Base-by-base conservation (phyloP, 768 basidiomycete genomes). In the Mycena leptocephala region DNA sequence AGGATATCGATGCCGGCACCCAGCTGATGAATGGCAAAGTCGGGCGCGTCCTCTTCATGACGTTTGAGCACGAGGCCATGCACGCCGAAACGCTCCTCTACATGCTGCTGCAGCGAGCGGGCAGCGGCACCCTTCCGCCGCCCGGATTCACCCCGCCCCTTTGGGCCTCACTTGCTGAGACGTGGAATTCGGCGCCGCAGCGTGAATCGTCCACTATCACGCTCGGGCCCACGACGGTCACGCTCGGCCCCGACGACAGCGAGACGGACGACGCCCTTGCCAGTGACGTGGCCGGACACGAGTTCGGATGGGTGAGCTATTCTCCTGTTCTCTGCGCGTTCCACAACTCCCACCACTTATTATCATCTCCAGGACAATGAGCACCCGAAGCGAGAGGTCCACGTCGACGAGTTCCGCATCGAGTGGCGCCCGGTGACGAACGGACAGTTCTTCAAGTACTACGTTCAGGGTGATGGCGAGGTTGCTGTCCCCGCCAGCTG, bases 31-130 rank as follows among this genome's bases (percentile, higher is more conserved):
- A 92, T 3, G 90, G 94, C 64, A 93, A 90, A 81, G 84, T 94
- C 9, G 95, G 90, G 5, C 89, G 97, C 58, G 95, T 97, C 4
- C 86, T 99, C 20, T 96, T 94, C 86, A 97, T 99, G 94, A 95
- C 95, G 0, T 92, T 91, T 68, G 97, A 98, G 84, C 97, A 99
- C 79, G 97, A 99, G 82, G 95, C 91, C 6, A 87, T 96, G 83
- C 98, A 99, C 81, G 88, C 90, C 3, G 98, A 99, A 89, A 99
- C 98, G 0, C 87, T 99, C 30, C 87, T 99, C 4, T 99, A 99
- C 84, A 99, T 99, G 96, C 92, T 98, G 14, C 82, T 97, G 5
- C 98, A 97, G 82, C 90, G 92, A 58, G 92, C 94, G 22, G 95
- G 94, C 46, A 91, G 87, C 0, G 94, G 95, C 4, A 96, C 96